Conservation (phyloP, 2,329 filamentous ascomycete species). For the Aspergillus amoenus region DNA sequence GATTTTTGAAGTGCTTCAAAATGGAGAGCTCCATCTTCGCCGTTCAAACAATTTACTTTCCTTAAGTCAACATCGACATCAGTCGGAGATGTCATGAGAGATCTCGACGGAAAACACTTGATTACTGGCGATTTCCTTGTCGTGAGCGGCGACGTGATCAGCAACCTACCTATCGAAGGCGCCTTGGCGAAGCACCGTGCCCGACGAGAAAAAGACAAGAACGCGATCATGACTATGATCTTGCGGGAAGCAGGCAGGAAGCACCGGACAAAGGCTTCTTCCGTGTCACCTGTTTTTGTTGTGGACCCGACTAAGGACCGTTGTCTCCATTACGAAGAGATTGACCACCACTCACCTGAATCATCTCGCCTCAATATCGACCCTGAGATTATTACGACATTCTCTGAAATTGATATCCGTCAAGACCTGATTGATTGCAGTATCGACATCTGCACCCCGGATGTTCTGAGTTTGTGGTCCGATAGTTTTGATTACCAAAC, state of each 20-base stretch:
- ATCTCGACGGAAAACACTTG: conserved; percentile 80
- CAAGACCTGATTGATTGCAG: conserved; percentile 89
- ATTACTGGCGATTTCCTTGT: conserved; percentile 89
- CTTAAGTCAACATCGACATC: conserved; percentile 85
- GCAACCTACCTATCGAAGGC: conserved; percentile 80
- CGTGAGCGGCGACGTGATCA: conserved; percentile 88
- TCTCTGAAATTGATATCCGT: conserved; percentile 76
- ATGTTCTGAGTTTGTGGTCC: conserved; percentile 91
- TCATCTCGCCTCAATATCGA: conserved; percentile 65
- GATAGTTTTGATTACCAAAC: conserved; percentile 97
- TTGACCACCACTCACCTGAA: conserved; percentile 63
- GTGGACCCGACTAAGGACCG: conserved; percentile 76
- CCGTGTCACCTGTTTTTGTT: conserved; percentile 78
- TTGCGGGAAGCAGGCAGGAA: conserved; percentile 72
- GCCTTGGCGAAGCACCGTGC: conserved; percentile 77
- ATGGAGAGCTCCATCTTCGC: conserved; percentile 70
- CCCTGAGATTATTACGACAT: conserved; percentile 70
- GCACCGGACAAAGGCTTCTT: conserved; percentile 75
- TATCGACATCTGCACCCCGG: conserved; percentile 96
- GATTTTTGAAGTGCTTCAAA: conserved; percentile 59
- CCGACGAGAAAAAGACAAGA: conserved; percentile 78
- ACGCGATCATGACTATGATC: conserved; percentile 97
- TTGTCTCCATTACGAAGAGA: conserved; percentile 93
- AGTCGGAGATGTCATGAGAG: conserved; percentile 90
- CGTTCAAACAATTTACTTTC: conserved; percentile 79